A percentile compares a stretch with the other conserved stretches of the same genome.
These are phyloP conservation scores for Plasmodium berghei DNA, from an alignment of 169 alveolate genomes.

Conservation along the genomic window DNA sequence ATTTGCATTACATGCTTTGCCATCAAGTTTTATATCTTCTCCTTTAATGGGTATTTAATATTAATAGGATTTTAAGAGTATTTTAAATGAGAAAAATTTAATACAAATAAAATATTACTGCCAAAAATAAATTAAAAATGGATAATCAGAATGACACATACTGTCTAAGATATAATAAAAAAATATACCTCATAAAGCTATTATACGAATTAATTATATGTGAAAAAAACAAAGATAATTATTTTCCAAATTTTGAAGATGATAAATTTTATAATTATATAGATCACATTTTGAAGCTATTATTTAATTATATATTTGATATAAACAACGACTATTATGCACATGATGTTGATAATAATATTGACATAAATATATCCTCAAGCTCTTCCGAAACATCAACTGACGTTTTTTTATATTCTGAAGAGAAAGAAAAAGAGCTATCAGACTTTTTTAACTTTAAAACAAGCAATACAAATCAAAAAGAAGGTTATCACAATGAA, in stretches of 20 bases:
- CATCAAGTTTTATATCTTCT: too few species aligned
- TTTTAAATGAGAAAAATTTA: too few species aligned
- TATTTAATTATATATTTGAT: conserved; percentile 66
- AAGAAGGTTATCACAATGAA: neutral
- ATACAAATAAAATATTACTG: too few species aligned
- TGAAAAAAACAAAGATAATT: conserved; percentile 39
- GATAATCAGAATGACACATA: conserved; percentile 24
- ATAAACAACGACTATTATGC: conserved; percentile 15
- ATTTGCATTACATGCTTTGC: too few species aligned
- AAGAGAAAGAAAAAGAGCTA: conserved; percentile 22
- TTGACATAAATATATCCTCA: conserved; percentile 2
- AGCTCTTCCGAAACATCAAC: conserved; percentile 57
- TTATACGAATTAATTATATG: conserved; percentile 53
- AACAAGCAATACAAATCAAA: neutral
- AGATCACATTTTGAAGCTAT: conserved; percentile 26
- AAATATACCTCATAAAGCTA: conserved; percentile 5
- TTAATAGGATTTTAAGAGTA: too few species aligned
- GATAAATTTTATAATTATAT: conserved; percentile 46
- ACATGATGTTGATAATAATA: conserved; percentile 7
- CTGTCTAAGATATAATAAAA: conserved; percentile 29
- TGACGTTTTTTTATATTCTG: conserved; percentile 25
- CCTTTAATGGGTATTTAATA: too few species aligned
- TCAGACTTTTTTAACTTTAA: conserved; percentile 5
- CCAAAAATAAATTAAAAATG: conserved; percentile 9
- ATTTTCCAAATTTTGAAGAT: conserved; percentile 38